Evolutionary conservation across 495 filamentous ascomycete species (phyloP).

Genomic region (Aspergillus sparsus): DNA sequence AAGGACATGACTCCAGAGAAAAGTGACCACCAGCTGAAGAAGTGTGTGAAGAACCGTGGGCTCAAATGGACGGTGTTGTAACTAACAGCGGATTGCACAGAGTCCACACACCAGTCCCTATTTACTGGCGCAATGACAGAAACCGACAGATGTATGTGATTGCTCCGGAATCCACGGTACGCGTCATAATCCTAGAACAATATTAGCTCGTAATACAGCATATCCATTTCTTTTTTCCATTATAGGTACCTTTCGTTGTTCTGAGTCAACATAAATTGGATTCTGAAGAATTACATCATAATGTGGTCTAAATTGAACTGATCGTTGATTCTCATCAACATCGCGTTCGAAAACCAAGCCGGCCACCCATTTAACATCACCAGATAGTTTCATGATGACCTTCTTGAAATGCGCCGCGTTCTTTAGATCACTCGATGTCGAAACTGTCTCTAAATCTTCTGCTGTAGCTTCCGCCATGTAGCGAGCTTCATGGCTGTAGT

Average conservation of each 20-base stretch:
- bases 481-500: slow-evolving; percentile 85
- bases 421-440: slow-evolving; percentile 65
- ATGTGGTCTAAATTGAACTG: slow-evolving; percentile 87
- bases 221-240: not conserved
- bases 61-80: slow-evolving; percentile 95
- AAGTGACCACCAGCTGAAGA: slow-evolving; percentile 96
- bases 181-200: slow-evolving; percentile 72
- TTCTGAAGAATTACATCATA: slow-evolving; percentile 87
- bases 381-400: slow-evolving; percentile 96
- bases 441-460: slow-evolving; percentile 61
- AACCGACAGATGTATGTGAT: slow-evolving; percentile 92
- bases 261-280: slow-evolving; percentile 66
- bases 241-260: slow-evolving; percentile 44
- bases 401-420: slow-evolving; percentile 87
- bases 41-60: slow-evolving; percentile 95
- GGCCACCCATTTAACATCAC: slow-evolving; percentile 86
- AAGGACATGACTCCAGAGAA: slow-evolving; percentile 95
- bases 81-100: slow-evolving; percentile 71
- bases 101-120: slow-evolving; percentile 71
- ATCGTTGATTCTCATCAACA: slow-evolving; percentile 61
- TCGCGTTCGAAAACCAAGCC: slow-evolving; percentile 92
- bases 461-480: slow-evolving; percentile 57
- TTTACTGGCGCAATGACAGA: slow-evolving; percentile 81
- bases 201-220: not conserved
- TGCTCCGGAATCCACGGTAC: slow-evolving; percentile 88